Evolutionary conservation across 768 basidiomycete genomes (phyloP).

Genomic region (Paxillus ammoniavirescens): DNA sequence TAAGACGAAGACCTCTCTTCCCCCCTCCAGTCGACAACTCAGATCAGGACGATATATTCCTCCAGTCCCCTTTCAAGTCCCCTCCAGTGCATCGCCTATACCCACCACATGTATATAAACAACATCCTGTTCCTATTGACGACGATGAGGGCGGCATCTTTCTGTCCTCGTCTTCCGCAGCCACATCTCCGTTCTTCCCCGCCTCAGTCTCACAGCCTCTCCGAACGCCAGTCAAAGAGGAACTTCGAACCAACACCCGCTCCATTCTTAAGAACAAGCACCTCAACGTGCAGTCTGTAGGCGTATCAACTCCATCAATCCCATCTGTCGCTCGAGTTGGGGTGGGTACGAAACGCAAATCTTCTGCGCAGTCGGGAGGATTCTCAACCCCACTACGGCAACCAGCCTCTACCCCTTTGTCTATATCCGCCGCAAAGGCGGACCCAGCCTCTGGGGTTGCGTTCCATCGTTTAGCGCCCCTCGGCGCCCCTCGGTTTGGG

Average conservation of each 20-base stretch:
- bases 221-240: constrained; percentile 60
- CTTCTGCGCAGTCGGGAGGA: constrained; percentile 41
- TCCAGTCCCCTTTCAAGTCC: constrained; percentile 51
- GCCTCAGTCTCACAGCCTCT: constrained; percentile 48
- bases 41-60: constrained; percentile 52
- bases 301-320: constrained; percentile 9
- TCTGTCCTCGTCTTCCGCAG: constrained; percentile 44
- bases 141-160: constrained; percentile 62
- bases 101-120: constrained; percentile 40
- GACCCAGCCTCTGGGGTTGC: constrained; percentile 34
- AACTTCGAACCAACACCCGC: constrained; percentile 38
- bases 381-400: constrained; percentile 58
- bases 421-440: constrained; percentile 33
- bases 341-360: constrained; percentile 67
- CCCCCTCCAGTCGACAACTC: constrained; percentile 23
- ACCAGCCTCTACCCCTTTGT: constrained; percentile 39
- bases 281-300: constrained; percentile 22
- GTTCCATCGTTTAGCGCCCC: constrained; percentile 35
- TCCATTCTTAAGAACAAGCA: constrained; percentile 38
- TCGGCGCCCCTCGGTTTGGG: constrained; percentile 30
- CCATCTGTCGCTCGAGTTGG: constrained; percentile 33
- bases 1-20: constrained; percentile 45
- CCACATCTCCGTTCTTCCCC: constrained; percentile 42
- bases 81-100: constrained; percentile 43
- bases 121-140: constrained; percentile 32